Base-by-base conservation (phyloP, 371 early-diverging fungal species). In the Rhizopus microsporus region DNA sequence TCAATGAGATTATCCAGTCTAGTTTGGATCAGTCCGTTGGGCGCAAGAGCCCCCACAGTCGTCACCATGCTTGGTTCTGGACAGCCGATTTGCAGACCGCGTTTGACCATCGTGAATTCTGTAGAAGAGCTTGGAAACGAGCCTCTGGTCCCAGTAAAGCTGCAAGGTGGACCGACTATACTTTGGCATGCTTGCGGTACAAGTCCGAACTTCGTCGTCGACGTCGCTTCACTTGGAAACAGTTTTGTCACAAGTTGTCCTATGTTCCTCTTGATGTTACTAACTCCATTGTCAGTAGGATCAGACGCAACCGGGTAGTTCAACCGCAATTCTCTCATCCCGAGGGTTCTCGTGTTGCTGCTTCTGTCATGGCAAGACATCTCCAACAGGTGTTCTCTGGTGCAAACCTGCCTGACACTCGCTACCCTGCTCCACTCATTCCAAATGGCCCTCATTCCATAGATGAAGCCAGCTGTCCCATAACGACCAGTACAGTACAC, bases 281-380 rank as follows among this genome's bases (percentile, higher is more conserved):
- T 0, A 62, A 40, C 12, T 23, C 38, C 1, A n/a, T 37, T 4
- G 45, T 62, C 46, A 62, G 56, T 13, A 42, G 51, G 5, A 32
- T 62, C 7, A 17, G 53, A 0, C 29, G 42, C 0, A 35, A 29
- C 23, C 56, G 56, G 0, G 13, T 13, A 1, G 10, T 51, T 3
- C n/a, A 12, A 12, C 46, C 51, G 4, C 16, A 9, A 23, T 51
- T 51, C 16, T 45, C 46, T 1, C 62, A 62, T 42, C 62, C 40
- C 3, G 56, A 62, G 6, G 62, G 62, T 13, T 56, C 62, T n/a
- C 15, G 23, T 12, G 44, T 23, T 51, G 62, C 62, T 4, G 56
- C 52, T 16, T n/a, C 43, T 38, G 15, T 23, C 1, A 57, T 62
- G 59, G 58, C 45, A 7, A 13, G 7, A 1, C 67, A 61, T 35